Base-by-base conservation (phyloP, 305 asterid genomes). In the Fraxinus platypoda region DNA sequence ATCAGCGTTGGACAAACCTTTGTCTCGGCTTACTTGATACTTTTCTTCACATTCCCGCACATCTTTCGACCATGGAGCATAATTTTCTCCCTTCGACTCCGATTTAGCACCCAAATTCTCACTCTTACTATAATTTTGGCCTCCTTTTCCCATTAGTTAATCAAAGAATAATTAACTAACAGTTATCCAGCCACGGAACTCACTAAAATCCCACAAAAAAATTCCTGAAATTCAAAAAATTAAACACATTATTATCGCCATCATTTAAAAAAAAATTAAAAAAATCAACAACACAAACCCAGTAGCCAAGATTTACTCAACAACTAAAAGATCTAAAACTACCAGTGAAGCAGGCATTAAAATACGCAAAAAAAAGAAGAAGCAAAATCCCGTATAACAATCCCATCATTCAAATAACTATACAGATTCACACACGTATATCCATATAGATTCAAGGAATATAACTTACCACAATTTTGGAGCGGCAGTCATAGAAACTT, bases 131-230 rank as follows among this genome's bases (percentile, higher is more conserved):
- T 83, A 85, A 85, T 87, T 78, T 54, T 93, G 78, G 88, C 94
- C 94, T 83, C 97, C 98, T 88, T 89, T 94, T 8, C 97, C 98
- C 98, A 94, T 92, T 78, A 85, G 83, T 80, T 31, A 82, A 80
- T 35, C 75, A 9, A 30, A 64, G 31, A 74, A 30, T 76, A 83
- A 66, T 38, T 23, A 15, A 12, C 83, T 21, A 25, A 80, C 23
- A 3, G 70, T 34, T 25, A 76, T 26, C 11, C 26, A 41, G 17
- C 11, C 49, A 11, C 15, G 49, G 49, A 41, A 41, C 49, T 41
- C 15, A 9, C 15, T 41, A 11, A 41, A 41, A 41, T 41, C 43
- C 17, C 25, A n/a, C 2, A 19, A 37, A 2, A 12, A 37, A 74
- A 13, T 13, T 38, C 80, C 80, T 76, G 80, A 38, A 46, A 46